These are phyloP conservation scores for Sporothrix mexicana DNA, from an alignment of 2,329 filamentous ascomycete genomes.

Conservation along the genomic window DNA sequence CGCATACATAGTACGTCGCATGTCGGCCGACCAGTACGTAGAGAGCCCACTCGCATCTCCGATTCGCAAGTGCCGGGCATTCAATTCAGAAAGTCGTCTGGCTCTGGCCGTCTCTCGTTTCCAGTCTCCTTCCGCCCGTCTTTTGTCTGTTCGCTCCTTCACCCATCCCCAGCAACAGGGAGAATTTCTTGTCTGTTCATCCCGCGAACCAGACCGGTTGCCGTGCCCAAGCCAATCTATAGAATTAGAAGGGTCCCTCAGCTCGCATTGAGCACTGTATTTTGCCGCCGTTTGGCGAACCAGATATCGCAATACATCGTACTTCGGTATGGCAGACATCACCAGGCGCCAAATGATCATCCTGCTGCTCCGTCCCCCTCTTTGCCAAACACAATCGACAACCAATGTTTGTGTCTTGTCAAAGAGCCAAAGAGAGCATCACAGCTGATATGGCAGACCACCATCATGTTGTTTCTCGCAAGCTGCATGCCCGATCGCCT, in stretches of 20 bases:
- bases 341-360: conserved; percentile 1
- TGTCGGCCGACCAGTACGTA: background rate
- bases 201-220: conserved; percentile 16
- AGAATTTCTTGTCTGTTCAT: background rate
- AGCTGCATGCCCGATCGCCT: conserved; percentile 20
- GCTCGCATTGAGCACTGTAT: conserved; percentile 23
- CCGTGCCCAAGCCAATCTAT: conserved; percentile 22
- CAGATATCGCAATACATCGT: background rate
- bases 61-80: conserved; percentile 23
- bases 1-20: background rate
- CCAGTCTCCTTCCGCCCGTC: background rate
- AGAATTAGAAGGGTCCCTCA: background rate
- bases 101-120: background rate
- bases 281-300: conserved; percentile 22
- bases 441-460: background rate
- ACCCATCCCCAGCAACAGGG: conserved; percentile 14
- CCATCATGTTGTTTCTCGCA: conserved; percentile 12
- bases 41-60: background rate
- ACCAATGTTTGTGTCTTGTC: background rate
- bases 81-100: background rate
- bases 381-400: background rate
- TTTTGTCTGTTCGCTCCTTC: conserved; percentile 10
- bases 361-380: background rate
- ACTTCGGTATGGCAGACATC: background rate
- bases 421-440: background rate